Evolutionary conservation across 2,329 filamentous ascomycete genomes (phyloP).

Genomic region (Xylariales sp.): DNA sequence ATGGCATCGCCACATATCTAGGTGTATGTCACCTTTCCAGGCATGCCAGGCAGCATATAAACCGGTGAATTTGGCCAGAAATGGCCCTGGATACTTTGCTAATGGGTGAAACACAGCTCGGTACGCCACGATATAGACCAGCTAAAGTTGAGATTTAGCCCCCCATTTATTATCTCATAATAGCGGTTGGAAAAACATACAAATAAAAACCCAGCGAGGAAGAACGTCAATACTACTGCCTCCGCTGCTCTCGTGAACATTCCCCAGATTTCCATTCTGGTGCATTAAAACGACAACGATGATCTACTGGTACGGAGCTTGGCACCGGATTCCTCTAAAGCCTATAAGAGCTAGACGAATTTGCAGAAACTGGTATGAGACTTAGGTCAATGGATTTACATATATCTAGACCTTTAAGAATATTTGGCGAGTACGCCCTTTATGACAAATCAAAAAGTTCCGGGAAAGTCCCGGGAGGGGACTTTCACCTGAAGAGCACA

Average conservation of each 20-base stretch:
- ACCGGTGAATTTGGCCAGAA: constrained; percentile 7
- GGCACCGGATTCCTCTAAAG: not conserved
- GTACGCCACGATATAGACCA: not conserved
- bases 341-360: not conserved
- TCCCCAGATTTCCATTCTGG: not conserved
- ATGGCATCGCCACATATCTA: constrained; percentile 13
- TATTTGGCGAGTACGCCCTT: too few species aligned
- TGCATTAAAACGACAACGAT: not conserved
- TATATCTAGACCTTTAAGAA: not conserved
- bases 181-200: not conserved
- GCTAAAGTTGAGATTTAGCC: too few species aligned
- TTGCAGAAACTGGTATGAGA: not conserved
- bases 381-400: not conserved
- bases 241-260: not conserved
- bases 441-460: too few species aligned
- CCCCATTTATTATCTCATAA: too few species aligned
- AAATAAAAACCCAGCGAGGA: not conserved
- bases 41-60: constrained; percentile 11
- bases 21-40: constrained; percentile 11
- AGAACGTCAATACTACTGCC: not conserved
- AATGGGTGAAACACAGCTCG: not conserved
- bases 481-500: too few species aligned
- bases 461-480: too few species aligned
- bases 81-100: constrained; percentile 1
- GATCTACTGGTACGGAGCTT: not conserved